Conservation (phyloP, 2,329 filamentous ascomycete genomes). For the Cytospora schulzeri region DNA sequence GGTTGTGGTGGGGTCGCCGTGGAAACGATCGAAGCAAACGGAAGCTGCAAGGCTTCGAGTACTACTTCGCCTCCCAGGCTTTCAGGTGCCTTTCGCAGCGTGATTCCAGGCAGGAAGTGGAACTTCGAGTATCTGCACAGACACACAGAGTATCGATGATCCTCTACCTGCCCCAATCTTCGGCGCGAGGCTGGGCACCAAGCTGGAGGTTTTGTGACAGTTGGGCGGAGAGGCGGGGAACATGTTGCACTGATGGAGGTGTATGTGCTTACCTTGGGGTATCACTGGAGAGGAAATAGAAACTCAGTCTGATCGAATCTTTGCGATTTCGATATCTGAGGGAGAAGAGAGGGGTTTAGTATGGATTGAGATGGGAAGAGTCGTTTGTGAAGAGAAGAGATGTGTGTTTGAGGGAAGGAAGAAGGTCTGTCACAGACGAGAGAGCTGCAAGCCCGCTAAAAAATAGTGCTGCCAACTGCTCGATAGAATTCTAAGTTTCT, state of each 20-base stretch:
- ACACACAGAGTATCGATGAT: background rate
- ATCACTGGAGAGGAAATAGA: conserved; percentile 28
- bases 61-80: background rate
- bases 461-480: conserved; percentile 25
- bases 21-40: conserved; percentile 10
- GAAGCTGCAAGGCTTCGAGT: conserved; percentile 6
- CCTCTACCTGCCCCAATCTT: background rate
- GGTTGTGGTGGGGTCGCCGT: conserved; percentile 15
- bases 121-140: background rate
- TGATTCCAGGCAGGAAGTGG: background rate
- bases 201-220: background rate
- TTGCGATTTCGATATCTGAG: conserved; percentile 23
- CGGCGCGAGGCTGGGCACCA: background rate
- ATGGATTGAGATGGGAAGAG: conserved; percentile 11
- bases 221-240: conserved; percentile 10
- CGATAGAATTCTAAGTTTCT: conserved; percentile 28
- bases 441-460: conserved; percentile 25
- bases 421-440: conserved; percentile 13
- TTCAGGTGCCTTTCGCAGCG: too few relatives aligned
- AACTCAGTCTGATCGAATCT: conserved; percentile 19
- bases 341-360: conserved; percentile 7
- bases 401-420: conserved; percentile 14
- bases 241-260: background rate
- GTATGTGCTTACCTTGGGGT: conserved; percentile 29
- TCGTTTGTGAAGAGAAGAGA: conserved; percentile 7